Evolutionary conservation across 306 rosid species (phyloP).

Genomic region (Lupinus albus): DNA sequence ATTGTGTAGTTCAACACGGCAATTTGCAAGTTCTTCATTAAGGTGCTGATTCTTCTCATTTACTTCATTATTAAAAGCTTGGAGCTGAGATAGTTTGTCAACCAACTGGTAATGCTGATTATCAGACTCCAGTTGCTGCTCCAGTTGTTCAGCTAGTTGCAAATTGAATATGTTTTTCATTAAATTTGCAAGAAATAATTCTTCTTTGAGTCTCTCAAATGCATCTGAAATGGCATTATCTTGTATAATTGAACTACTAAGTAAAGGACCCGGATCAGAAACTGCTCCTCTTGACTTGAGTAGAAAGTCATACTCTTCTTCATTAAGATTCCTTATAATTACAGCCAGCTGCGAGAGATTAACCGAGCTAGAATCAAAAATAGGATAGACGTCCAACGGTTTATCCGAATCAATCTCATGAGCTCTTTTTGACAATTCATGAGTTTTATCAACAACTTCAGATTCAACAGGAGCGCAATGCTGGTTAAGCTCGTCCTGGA

Average conservation of each 20-base stretch:
- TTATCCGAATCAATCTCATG: constrained; percentile 33
- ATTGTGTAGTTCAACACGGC: constrained; percentile 61
- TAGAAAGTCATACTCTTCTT: constrained; percentile 59
- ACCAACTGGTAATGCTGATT: constrained; percentile 46
- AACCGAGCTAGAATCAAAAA: constrained; percentile 48
- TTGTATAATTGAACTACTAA: constrained; percentile 35
- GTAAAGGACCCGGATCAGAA: constrained; percentile 46
- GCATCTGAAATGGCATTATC: constrained; percentile 47
- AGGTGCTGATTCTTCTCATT: constrained; percentile 66
- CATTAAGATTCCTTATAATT: constrained; percentile 58
- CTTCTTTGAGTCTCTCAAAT: constrained; percentile 75
- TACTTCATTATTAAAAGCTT: constrained; percentile 51
- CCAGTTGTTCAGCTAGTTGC: constrained; percentile 70
- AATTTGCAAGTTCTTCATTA: constrained; percentile 63
- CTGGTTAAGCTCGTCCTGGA: constrained; percentile 43
- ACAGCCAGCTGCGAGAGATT: constrained; percentile 61
- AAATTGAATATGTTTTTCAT: constrained; percentile 59
- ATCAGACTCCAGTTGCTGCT: constrained; percentile 61
- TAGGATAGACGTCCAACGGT: constrained; percentile 41
- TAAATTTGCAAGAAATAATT: constrained; percentile 62
- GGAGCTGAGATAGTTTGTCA: constrained; percentile 60
- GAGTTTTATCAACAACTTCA: constrained; percentile 35
- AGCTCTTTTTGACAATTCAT: constrained; percentile 46
- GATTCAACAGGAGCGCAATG: constrained; percentile 42
- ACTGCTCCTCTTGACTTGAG: constrained; percentile 51